Percentiles rank a stretch among this genome's conserved stretches.
phyloP scores from a whole-genome alignment of 2,329 filamentous ascomycete species.

The Fusarium lyarnte region DNA sequence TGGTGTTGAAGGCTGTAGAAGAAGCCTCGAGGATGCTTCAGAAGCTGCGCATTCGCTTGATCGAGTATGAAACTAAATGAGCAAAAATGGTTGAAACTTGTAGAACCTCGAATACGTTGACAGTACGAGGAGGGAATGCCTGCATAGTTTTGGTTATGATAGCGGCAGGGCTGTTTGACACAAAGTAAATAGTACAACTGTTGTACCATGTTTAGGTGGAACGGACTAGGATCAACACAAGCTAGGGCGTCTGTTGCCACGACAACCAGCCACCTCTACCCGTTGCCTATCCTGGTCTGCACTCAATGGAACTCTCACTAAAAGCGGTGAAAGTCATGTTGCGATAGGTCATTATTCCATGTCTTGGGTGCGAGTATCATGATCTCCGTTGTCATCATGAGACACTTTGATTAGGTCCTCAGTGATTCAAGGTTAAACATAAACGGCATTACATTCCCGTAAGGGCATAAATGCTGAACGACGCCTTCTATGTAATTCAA shows the following conservation, averaged over 20 bases:
- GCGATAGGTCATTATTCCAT: neutral
- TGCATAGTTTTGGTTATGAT: conserved; percentile 20
- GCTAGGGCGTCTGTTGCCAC: conserved; percentile 28
- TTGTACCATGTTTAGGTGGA: conserved; percentile 21
- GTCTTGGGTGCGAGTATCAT: neutral
- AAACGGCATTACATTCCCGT: neutral
- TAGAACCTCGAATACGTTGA: conserved; percentile 14
- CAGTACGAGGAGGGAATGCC: conserved; percentile 38
- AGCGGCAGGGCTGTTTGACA: conserved; percentile 33
- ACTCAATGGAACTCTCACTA: neutral
- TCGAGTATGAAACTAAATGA: neutral
- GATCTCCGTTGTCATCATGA: neutral
- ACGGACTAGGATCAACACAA: conserved; percentile 31
- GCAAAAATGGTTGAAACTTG: conserved; percentile 12
- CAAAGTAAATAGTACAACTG: conserved; percentile 36
- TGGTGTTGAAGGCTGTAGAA: conserved; percentile 3
- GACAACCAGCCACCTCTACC: conserved; percentile 30
- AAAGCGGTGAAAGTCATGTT: conserved; percentile 2
- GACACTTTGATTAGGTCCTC: conserved; percentile 1
- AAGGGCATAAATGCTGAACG: neutral
- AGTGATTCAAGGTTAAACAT: neutral
- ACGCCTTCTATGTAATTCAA: conserved; percentile 3
- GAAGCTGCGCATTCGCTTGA: conserved; percentile 1
- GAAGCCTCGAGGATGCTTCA: conserved; percentile 3
- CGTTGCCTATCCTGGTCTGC: neutral